A percentile compares a stretch with the other conserved stretches of the same genome.
Evolutionary conservation across 805 yeast species (phyloP).

Genomic region (Aciculoconidium aculeatum): DNA sequence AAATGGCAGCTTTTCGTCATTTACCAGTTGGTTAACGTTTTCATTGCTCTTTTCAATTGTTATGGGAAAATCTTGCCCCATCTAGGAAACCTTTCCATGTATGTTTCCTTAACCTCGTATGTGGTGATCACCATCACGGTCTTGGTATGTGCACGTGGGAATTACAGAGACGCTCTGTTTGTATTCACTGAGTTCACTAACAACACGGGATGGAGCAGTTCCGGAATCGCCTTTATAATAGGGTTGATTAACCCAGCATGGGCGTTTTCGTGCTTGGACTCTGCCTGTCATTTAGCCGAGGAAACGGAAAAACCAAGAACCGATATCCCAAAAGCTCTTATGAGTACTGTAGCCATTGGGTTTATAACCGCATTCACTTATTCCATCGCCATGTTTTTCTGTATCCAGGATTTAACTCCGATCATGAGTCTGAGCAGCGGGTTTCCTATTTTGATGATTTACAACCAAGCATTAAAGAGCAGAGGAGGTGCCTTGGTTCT

Average conservation of each 20-base stretch:
- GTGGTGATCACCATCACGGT: conserved; percentile 32
- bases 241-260: conserved; percentile 35
- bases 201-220: conserved; percentile 24
- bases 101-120: conserved; percentile 30
- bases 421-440: conserved; percentile 27
- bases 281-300: conserved; percentile 39
- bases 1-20: conserved; percentile 33
- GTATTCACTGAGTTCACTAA: conserved; percentile 20
- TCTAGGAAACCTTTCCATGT: conserved; percentile 30
- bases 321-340: conserved; percentile 34
- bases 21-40: conserved; percentile 30
- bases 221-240: conserved; percentile 33
- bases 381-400: conserved; percentile 37
- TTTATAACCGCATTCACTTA: conserved; percentile 34
- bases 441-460: conserved; percentile 37
- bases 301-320: conserved; percentile 33
- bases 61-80: conserved; percentile 31
- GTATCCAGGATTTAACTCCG: conserved; percentile 25
- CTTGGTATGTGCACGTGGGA: conserved; percentile 31
- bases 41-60: conserved; percentile 29
- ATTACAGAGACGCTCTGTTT: conserved; percentile 24
- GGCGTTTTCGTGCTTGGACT: conserved; percentile 36
- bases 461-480: conserved; percentile 31
- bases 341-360: conserved; percentile 37
- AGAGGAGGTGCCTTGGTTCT: conserved; percentile 32